phyloP scores from a whole-genome alignment of 768 basidiomycete species.

The Lactarius sanguifluus region DNA sequence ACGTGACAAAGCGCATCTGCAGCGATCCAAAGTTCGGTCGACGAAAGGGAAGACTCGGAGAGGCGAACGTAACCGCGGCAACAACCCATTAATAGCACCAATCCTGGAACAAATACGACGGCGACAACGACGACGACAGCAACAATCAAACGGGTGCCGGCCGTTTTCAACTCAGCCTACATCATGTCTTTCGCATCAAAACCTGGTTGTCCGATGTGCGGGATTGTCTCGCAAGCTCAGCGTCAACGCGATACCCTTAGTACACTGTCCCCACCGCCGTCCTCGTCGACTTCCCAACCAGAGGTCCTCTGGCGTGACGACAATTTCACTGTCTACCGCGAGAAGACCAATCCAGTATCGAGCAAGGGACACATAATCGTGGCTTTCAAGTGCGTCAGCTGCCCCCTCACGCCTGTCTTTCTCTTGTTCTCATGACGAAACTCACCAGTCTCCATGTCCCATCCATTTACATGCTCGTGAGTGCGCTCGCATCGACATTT shows the following conservation, averaged over 20 bases:
- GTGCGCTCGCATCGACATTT: conserved; percentile 8
- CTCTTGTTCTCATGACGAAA: conserved; percentile 9
- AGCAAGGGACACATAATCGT: conserved; percentile 69
- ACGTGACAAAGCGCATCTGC: conserved; percentile 11
- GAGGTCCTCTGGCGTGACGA: conserved; percentile 75
- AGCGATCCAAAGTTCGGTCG: neutral
- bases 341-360: conserved; percentile 70
- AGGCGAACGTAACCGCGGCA: no score
- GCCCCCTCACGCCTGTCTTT: conserved; percentile 14
- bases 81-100: neutral
- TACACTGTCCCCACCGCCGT: conserved; percentile 48
- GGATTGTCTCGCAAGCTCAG: conserved; percentile 60
- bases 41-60: neutral
- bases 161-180: neutral
- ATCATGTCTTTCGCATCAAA: conserved; percentile 58
- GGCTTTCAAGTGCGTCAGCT: conserved; percentile 65
- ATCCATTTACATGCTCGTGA: conserved; percentile 69
- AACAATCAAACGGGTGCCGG: neutral
- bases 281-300: conserved; percentile 46
- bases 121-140: neutral
- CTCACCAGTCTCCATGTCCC: conserved; percentile 67
- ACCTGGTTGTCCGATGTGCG: conserved; percentile 74
- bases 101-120: conserved; percentile 1
- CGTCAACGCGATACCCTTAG: conserved; percentile 38
- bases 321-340: conserved; percentile 73